Conservation (phyloP, 345 rosid genomes). For the Salix exigua region DNA sequence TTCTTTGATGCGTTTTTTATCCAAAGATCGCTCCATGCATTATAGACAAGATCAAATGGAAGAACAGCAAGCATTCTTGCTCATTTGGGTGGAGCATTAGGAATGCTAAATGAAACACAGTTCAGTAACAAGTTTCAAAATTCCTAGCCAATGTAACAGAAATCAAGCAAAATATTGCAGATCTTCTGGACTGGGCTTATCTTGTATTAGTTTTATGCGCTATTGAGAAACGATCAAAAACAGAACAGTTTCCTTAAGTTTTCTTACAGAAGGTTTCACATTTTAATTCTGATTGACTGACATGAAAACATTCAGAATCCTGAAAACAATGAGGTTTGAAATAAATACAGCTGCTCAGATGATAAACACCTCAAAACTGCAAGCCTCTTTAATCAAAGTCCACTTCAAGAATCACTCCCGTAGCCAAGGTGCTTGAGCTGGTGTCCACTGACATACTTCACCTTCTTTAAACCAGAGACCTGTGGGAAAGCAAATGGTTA, state of each 20-base stretch:
- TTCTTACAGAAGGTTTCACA: neutral
- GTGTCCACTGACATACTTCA: constrained; percentile 76
- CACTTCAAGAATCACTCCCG: constrained; percentile 8
- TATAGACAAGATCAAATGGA: too few relatives aligned
- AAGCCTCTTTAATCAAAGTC: neutral
- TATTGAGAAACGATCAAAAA: too few relatives aligned
- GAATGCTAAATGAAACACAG: too few relatives aligned
- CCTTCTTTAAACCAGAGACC: constrained; percentile 92
- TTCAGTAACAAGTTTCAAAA: too few relatives aligned
- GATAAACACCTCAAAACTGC: constrained; percentile 14
- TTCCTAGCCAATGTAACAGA: too few relatives aligned
- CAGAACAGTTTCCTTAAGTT: neutral
- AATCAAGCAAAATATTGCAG: too few relatives aligned
- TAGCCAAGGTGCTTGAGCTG: constrained; percentile 66
- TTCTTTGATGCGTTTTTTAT: too few relatives aligned
- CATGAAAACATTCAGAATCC: neutral
- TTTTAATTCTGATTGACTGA: neutral
- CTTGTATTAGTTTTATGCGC: too few relatives aligned
- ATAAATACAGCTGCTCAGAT: constrained; percentile 7
- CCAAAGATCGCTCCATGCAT: too few relatives aligned
- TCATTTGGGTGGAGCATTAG: too few relatives aligned
- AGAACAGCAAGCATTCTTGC: too few relatives aligned
- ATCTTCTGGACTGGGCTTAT: too few relatives aligned
- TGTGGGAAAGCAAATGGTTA: constrained; percentile 24
- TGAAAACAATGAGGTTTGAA: neutral